Conservation (phyloP, 2,329 filamentous ascomycete genomes). For the Zalaria sp. region DNA sequence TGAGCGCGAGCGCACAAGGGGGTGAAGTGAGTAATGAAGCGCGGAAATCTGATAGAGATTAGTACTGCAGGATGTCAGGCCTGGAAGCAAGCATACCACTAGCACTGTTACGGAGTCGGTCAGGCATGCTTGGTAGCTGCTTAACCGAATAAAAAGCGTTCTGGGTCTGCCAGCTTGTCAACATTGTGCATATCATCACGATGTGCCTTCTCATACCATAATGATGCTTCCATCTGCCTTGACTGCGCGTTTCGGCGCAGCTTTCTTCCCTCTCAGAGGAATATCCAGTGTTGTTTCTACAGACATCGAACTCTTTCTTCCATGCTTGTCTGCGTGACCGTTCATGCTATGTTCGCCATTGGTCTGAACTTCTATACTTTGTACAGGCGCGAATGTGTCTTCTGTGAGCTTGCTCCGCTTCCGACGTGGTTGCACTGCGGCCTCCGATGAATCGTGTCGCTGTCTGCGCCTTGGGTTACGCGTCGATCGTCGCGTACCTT, state of each 20-base stretch:
- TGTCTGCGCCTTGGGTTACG: conserved; percentile 31
- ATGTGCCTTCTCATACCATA: conserved; percentile 1
- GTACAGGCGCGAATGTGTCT: conserved; percentile 21
- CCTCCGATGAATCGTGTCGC: conserved; percentile 25
- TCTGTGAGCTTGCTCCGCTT: conserved; percentile 34
- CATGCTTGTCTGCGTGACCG: conserved; percentile 6
- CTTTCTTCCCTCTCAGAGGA: conserved; percentile 14
- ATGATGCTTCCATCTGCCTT: conserved; percentile 5
- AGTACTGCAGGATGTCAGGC: neutral
- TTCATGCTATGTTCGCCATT: conserved; percentile 9
- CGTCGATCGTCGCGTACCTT: conserved; percentile 17
- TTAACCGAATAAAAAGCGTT: conserved; percentile 76
- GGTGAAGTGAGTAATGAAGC: conserved; percentile 42
- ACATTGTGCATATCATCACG: no score
- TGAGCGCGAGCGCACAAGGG: conserved; percentile 65
- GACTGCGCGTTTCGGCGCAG: conserved; percentile 4
- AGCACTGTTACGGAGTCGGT: conserved; percentile 6
- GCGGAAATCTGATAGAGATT: conserved; percentile 16
- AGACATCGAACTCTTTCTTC: conserved; percentile 4
- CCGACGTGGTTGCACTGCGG: conserved; percentile 17
- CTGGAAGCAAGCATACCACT: conserved; percentile 1
- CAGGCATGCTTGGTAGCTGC: conserved; percentile 67
- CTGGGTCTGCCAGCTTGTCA: conserved; percentile 44
- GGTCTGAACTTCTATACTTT: conserved; percentile 7
- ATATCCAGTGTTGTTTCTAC: conserved; percentile 7